Conservation (phyloP, 108 stramenopile genomes). For the Pseudonitzschia multiseries region DNA sequence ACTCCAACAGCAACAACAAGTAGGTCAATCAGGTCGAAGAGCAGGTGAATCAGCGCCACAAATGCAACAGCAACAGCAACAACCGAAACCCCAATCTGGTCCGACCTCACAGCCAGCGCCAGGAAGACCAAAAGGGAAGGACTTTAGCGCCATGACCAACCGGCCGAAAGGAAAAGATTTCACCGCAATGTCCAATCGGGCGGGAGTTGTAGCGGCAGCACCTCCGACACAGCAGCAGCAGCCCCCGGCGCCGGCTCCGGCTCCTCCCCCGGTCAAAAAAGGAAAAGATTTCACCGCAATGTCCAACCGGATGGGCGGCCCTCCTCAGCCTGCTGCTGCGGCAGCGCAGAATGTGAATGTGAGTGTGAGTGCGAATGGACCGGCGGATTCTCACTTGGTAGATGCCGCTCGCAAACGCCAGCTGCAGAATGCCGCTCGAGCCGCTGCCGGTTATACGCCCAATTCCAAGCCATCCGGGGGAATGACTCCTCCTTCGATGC, state of each 20-base stretch:
- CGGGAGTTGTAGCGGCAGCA: constrained; percentile 13
- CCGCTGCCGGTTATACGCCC: constrained; percentile 46
- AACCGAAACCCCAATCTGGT: constrained; percentile 1
- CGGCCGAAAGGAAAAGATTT: constrained; percentile 81
- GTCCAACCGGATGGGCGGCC: constrained; percentile 40
- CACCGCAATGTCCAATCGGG: constrained; percentile 59
- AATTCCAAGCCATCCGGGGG: constrained; percentile 41
- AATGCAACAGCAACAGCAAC: constrained; percentile 21
- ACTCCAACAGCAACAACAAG: constrained; percentile 26
- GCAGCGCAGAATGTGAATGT: no score
- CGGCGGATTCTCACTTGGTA: background rate
- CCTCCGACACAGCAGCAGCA: background rate
- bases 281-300: constrained; percentile 81
- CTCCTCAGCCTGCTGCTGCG: background rate
- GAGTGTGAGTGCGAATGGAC: no score
- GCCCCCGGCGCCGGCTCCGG: background rate
- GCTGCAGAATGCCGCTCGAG: constrained; percentile 37
- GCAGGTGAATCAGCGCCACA: constrained; percentile 19
- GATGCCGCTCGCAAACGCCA: constrained; percentile 28
- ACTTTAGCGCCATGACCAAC: constrained; percentile 69
- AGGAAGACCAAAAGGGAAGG: constrained; percentile 77
- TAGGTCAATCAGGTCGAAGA: constrained; percentile 19
- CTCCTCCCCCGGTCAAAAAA: constrained; percentile 24
- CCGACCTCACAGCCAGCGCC: background rate
- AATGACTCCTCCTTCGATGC: constrained; percentile 34